phyloP scores from a whole-genome alignment of 2,329 filamentous ascomycete species.

The Conoideocrella luteorostrata region DNA sequence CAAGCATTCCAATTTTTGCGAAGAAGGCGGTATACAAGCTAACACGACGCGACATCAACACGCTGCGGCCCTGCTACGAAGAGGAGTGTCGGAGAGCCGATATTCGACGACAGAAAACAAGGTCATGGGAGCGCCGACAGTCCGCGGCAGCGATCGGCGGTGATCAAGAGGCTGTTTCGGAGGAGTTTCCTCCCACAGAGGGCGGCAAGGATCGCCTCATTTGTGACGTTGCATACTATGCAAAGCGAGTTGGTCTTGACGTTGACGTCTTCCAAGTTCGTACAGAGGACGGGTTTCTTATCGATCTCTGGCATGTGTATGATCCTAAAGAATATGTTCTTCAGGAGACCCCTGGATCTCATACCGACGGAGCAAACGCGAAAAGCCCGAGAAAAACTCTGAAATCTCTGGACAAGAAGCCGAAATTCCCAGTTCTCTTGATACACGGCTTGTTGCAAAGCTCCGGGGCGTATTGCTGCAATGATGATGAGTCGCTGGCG shows the following conservation, averaged over 20 bases:
- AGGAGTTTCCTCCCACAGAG: constrained; percentile 67
- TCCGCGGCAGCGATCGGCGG: constrained; percentile 29
- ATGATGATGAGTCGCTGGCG: constrained; percentile 82
- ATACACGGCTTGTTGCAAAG: constrained; percentile 87
- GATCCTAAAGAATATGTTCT: constrained; percentile 67
- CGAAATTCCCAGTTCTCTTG: constrained; percentile 76
- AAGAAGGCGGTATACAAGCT: constrained; percentile 45
- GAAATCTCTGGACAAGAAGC: constrained; percentile 33
- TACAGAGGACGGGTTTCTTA: constrained; percentile 89
- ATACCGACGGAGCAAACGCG: not conserved
- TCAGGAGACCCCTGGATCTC: not conserved
- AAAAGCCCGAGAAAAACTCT: constrained; percentile 32
- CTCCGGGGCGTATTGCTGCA: constrained; percentile 80
- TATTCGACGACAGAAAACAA: constrained; percentile 50
- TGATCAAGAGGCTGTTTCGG: constrained; percentile 36
- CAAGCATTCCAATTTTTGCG: constrained; percentile 50
- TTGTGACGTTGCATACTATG: constrained; percentile 80
- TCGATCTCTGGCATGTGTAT: constrained; percentile 84
- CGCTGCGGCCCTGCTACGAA: constrained; percentile 59
- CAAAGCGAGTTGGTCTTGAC: constrained; percentile 78
- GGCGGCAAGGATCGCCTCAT: constrained; percentile 73
- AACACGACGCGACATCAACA: constrained; percentile 53
- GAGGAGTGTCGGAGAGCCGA: constrained; percentile 61
- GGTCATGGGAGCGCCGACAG: constrained; percentile 52
- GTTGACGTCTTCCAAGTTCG: constrained; percentile 78